A percentile compares a stretch with the other conserved stretches of the same genome.
These are phyloP conservation scores for Bruguiera parviflora DNA, from an alignment of 345 rosid species.

Conservation along the genomic window DNA sequence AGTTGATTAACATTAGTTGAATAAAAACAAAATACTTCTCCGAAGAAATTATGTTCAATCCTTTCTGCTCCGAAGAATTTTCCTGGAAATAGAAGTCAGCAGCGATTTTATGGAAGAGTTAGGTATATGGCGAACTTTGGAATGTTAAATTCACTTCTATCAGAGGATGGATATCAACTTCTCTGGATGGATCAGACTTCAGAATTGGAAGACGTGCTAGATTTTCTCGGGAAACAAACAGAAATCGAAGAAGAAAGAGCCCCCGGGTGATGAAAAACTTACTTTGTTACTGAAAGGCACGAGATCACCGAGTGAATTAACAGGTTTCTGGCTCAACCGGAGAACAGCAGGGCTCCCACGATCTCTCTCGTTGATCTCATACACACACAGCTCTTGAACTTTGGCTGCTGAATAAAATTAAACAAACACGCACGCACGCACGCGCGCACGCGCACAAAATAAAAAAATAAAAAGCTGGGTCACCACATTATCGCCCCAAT, in stretches of 20 bases:
- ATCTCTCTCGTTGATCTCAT: constrained; percentile 89
- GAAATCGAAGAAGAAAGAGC: background rate
- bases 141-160: no score
- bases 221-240: constrained; percentile 6
- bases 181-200: no score
- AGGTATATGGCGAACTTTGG: no score
- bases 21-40: no score
- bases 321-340: constrained; percentile 70
- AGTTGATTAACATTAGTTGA: no score
- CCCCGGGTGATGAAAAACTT: constrained; percentile 2
- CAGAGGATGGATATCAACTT: no score
- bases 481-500: background rate
- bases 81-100: no score
- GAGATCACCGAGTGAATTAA: constrained; percentile 83
- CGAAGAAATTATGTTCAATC: background rate
- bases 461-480: background rate
- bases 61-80: background rate
- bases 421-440: background rate
- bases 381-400: constrained; percentile 65
- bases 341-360: constrained; percentile 80
- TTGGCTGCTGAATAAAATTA: constrained; percentile 40
- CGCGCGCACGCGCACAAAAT: background rate
- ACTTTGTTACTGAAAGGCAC: constrained; percentile 88
- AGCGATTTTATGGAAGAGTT: no score
- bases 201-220: background rate